Conservation (phyloP, 495 filamentous ascomycete genomes). For the Penicillium lividum region DNA sequence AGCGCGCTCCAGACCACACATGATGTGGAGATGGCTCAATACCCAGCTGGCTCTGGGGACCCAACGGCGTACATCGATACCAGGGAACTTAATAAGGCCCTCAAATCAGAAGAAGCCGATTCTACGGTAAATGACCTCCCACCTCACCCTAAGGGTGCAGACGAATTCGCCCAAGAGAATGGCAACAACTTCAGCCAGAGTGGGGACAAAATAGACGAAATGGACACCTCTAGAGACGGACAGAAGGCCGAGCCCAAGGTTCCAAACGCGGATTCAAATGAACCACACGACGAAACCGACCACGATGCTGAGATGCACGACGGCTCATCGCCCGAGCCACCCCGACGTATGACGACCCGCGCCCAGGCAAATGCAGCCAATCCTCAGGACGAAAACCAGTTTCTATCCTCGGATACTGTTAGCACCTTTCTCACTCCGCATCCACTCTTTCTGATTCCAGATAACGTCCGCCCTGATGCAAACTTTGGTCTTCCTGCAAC, state of each 20-base stretch:
- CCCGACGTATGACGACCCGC: conserved; percentile 70
- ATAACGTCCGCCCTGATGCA: conserved; percentile 67
- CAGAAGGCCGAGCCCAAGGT: conserved; percentile 11
- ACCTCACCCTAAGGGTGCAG: conserved; percentile 29
- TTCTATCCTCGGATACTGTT: conserved; percentile 50
- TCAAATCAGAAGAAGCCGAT: conserved; percentile 46
- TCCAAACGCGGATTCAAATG: conserved; percentile 2
- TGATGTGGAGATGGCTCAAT: conserved; percentile 52
- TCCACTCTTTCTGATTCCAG: conserved; percentile 79
- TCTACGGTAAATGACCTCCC: conserved; percentile 41
- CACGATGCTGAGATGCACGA: conserved; percentile 43
- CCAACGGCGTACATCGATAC: not conserved
- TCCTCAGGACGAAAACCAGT: conserved; percentile 27
- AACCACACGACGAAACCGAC: conserved; percentile 27
- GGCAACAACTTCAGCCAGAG: conserved; percentile 1
- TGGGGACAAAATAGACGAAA: conserved; percentile 12
- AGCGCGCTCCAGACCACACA: conserved; percentile 8
- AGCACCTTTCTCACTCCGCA: conserved; percentile 63
- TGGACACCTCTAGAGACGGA: conserved; percentile 14
- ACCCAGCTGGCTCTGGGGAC: conserved; percentile 13
- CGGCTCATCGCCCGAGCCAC: conserved; percentile 42
- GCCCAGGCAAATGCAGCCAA: conserved; percentile 59
- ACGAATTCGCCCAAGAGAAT: conserved; percentile 6
- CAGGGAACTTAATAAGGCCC: conserved; percentile 22
- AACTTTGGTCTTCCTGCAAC: conserved; percentile 75